These are phyloP conservation scores for Pelargonium myrrhifolium DNA, from an alignment of 441 rosid species.

Conservation along the genomic window DNA sequence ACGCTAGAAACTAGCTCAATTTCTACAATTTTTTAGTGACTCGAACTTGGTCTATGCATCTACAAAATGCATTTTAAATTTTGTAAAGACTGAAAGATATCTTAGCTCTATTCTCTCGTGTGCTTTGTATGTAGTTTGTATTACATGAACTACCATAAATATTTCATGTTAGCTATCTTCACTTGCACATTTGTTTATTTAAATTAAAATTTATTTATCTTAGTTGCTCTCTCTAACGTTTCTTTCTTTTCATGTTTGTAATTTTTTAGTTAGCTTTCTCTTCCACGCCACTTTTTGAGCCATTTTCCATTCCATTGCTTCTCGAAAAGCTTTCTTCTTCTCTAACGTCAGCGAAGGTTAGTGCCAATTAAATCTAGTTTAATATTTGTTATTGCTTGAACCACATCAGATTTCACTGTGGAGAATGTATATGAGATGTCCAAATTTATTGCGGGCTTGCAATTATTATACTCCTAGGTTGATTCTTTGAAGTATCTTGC, in stretches of 20 bases:
- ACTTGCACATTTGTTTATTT: not conserved
- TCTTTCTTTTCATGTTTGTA: not conserved
- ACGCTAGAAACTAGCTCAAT: no score
- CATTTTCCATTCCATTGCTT: slow-evolving; percentile 74
- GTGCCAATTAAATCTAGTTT: slow-evolving; percentile 17
- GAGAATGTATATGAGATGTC: slow-evolving; percentile 17
- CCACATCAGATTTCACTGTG: slow-evolving; percentile 14
- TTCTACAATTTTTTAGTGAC: no score
- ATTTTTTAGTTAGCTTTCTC: slow-evolving; percentile 60
- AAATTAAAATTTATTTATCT: slow-evolving; percentile 5
- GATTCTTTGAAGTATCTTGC: slow-evolving; percentile 75
- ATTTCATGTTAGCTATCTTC: slow-evolving; percentile 6
- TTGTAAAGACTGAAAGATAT: no score
- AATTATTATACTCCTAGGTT: slow-evolving; percentile 39
- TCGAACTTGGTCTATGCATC: no score
- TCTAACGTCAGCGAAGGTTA: slow-evolving; percentile 73
- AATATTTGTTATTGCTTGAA: slow-evolving; percentile 12
- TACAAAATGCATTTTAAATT: no score
- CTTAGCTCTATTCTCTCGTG: no score
- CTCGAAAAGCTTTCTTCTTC: slow-evolving; percentile 91
- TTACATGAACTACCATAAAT: not conserved
- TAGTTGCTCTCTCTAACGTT: slow-evolving; percentile 7
- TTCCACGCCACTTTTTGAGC: slow-evolving; percentile 76
- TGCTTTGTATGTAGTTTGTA: not conserved
- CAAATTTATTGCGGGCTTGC: slow-evolving; percentile 20